Percentiles rank a stretch among this genome's conserved stretches.
These are phyloP conservation scores for Populus simonii DNA, from an alignment of 345 rosid genomes.

Conservation along the genomic window DNA sequence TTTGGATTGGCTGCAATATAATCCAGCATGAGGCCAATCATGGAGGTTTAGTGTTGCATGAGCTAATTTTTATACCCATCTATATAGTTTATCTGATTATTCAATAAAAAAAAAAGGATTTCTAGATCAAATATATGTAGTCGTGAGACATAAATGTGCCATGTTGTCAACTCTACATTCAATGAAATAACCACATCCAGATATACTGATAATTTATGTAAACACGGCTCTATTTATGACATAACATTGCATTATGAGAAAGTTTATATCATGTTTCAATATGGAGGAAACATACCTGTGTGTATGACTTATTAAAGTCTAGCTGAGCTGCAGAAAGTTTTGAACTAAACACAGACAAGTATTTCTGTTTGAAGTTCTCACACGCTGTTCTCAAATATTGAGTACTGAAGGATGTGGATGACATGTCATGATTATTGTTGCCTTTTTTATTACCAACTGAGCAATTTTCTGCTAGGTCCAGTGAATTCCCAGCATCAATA, in stretches of 20 bases:
- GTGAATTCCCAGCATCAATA: constrained; percentile 23
- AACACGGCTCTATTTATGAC: background rate
- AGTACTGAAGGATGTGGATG: constrained; percentile 28
- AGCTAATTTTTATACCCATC: too few species aligned
- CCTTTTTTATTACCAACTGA: constrained; percentile 31
- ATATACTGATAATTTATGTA: background rate
- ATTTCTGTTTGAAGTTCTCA: constrained; percentile 66
- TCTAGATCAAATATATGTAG: background rate
- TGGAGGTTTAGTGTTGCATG: background rate
- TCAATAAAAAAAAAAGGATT: background rate
- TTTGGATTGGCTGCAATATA: background rate
- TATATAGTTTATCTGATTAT: background rate
- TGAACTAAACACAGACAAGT: constrained; percentile 60
- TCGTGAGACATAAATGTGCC: background rate
- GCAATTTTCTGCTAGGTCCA: constrained; percentile 25
- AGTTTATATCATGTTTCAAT: background rate
- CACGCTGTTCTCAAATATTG: constrained; percentile 45
- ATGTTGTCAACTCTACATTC: background rate
- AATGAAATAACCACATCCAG: background rate
- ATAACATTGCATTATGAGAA: background rate
- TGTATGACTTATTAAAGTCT: constrained; percentile 63
- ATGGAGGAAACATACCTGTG: constrained; percentile 51
- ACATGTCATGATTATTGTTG: constrained; percentile 27
- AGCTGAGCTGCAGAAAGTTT: constrained; percentile 65
- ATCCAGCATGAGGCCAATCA: background rate